Conservation (phyloP, 768 basidiomycete species). For the Suillus subalutaceus region DNA sequence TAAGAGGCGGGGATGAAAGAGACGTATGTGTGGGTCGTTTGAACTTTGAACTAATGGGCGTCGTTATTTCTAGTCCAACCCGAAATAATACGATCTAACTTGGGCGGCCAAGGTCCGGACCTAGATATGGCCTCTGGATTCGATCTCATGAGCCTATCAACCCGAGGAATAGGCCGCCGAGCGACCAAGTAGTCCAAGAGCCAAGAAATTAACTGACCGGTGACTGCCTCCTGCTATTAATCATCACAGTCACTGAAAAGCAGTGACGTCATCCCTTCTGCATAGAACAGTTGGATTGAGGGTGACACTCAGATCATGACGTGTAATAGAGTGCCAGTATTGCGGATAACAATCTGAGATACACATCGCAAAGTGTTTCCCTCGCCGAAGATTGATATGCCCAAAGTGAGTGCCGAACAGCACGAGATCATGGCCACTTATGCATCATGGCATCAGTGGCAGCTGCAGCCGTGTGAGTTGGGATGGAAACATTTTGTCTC, state of each 20-base stretch:
- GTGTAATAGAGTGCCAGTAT: slow-evolving; percentile 1
- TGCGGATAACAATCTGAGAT: slow-evolving; percentile 1
- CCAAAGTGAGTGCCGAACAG: background rate
- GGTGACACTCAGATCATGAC: slow-evolving; percentile 1
- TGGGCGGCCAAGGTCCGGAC: background rate
- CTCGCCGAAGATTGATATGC: background rate
- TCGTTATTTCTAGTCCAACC: background rate
- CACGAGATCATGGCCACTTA: background rate
- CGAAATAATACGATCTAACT: background rate
- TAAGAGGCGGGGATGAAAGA: slow-evolving; percentile 16
- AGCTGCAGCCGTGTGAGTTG: background rate
- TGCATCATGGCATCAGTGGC: background rate
- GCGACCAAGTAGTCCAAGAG: background rate
- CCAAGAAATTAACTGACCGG: background rate
- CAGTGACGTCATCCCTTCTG: slow-evolving; percentile 4
- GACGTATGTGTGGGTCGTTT: background rate
- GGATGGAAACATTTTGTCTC: slow-evolving; percentile 3
- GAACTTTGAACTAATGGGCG: slow-evolving; percentile 9
- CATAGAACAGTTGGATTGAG: background rate
- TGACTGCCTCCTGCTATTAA: background rate
- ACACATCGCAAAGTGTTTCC: background rate
- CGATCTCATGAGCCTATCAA: background rate
- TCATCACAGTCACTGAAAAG: background rate
- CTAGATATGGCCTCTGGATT: background rate
- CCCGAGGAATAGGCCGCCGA: slow-evolving; percentile 4